Percentiles rank a stretch among this genome's conserved stretches.
phyloP scores from a whole-genome alignment of 805 yeast genomes.

The Cyberlindnera mycetangii region DNA sequence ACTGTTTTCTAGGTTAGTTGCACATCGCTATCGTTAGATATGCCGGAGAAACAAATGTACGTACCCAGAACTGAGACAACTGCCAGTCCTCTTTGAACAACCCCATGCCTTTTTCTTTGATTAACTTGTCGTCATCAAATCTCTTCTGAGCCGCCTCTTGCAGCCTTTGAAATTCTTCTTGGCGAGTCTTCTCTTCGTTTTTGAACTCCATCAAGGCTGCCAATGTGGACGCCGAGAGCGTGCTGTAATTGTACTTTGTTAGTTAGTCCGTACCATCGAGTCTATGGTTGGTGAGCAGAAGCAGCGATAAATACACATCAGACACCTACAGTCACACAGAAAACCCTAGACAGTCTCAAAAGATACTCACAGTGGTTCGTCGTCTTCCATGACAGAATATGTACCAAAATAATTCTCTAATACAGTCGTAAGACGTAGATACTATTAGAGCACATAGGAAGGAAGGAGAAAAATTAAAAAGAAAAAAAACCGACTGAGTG shows the following conservation, averaged over 20 bases:
- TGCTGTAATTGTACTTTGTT: slow-evolving; percentile 2
- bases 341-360: too few relatives aligned
- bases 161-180: slow-evolving; percentile 62
- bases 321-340: too few relatives aligned
- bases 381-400: slow-evolving; percentile 13
- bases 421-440: too few relatives aligned
- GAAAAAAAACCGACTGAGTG: too few relatives aligned
- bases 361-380: slow-evolving; percentile 21
- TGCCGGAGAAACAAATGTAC: slow-evolving; percentile 1
- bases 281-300: too few relatives aligned
- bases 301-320: too few relatives aligned
- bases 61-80: slow-evolving; percentile 76
- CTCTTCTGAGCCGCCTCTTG: slow-evolving; percentile 59
- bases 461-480: too few relatives aligned
- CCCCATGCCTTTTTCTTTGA: slow-evolving; percentile 52
- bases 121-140: slow-evolving; percentile 28
- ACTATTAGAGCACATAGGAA: too few relatives aligned
- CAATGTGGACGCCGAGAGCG: slow-evolving; percentile 45
- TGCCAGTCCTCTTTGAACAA: slow-evolving; percentile 92
- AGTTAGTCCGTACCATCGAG: background rate
- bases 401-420: background rate
- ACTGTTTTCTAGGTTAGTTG: slow-evolving; percentile 26
- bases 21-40: background rate
- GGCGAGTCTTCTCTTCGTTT: slow-evolving; percentile 53
- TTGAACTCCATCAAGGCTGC: slow-evolving; percentile 59